Evolutionary conservation across 139 green algal species (phyloP), one percentile per base, ranked within the genome.

Genomic region (Microglena sp.): DNA sequence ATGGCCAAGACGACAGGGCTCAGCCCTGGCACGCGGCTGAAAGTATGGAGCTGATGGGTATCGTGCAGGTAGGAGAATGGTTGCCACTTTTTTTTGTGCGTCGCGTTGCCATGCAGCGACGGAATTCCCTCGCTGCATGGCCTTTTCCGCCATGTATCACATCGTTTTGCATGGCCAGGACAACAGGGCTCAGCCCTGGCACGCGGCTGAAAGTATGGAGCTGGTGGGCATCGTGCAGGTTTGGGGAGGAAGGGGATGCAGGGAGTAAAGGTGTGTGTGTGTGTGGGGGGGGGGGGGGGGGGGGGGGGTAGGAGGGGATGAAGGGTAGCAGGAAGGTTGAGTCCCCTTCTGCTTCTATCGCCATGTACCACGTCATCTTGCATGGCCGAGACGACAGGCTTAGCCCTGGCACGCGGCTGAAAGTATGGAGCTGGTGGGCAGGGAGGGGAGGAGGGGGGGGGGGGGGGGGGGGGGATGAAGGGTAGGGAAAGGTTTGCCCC

Each of bases 311-410:
- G n/a, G n/a, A n/a, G n/a, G n/a, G n/a, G n/a, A n/a, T n/a, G n/a
- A n/a, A n/a, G n/a, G n/a, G n/a, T n/a, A n/a, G n/a, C n/a, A n/a
- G n/a, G n/a, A n/a, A n/a, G n/a, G n/a, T n/a, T n/a, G n/a, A n/a
- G n/a, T n/a, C n/a, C n/a, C 18, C 18, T 24, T 60, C 53, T 33
- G 53, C 18, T 7, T 24, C 31, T 24, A 60, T 7, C 15, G 53
- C 28, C 31, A 45, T 64, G 31, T 64, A 64, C 56, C 56, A 64
- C 56, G 8, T 64, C 21, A 64, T 64, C 24, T 15, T 60, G 56
- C 56, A 15, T 64, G 18, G 8, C 8, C 26, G 56, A 8, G 31
- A 40, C 7, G 29, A 6, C 21, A 44, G 31, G 29, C 56, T 7
- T 11, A 64, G 11, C 7, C 43, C 29, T 64, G 56, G 56, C 56